Conservation (phyloP, 352 stramenopile species). For the Phytophthora ramorum region DNA sequence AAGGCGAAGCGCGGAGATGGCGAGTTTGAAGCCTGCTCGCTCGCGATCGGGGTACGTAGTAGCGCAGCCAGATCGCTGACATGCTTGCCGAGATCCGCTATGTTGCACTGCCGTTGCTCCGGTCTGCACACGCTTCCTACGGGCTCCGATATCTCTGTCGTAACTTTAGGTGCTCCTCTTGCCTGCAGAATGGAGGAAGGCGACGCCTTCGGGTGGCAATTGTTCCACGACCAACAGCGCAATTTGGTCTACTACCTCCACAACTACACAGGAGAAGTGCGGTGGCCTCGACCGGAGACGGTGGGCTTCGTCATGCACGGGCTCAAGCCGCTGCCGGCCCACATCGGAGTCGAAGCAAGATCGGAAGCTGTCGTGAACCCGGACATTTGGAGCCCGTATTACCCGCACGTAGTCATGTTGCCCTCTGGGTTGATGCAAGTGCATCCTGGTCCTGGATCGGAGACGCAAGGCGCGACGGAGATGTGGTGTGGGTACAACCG, state of each 20-base stretch:
- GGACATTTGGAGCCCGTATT: constrained; percentile 54
- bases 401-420: constrained; percentile 64
- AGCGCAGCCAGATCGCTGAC: neutral
- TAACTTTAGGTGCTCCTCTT: neutral
- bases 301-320: constrained; percentile 63
- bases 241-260: constrained; percentile 70
- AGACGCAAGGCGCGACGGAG: constrained; percentile 20
- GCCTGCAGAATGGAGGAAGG: constrained; percentile 22
- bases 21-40: constrained; percentile 10
- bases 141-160: constrained; percentile 10
- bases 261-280: constrained; percentile 77
- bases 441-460: constrained; percentile 31
- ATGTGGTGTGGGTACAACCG: constrained; percentile 60
- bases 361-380: constrained; percentile 16
- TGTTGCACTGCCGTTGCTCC: neutral
- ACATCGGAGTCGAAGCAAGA: constrained; percentile 6
- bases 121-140: constrained; percentile 11
- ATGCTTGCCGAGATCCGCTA: neutral
- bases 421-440: constrained; percentile 63
- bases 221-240: constrained; percentile 52
- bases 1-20: constrained; percentile 15
- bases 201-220: constrained; percentile 64
- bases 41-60: constrained; percentile 32
- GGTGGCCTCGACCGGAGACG: constrained; percentile 58
- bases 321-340: constrained; percentile 42